phyloP scores from a whole-genome alignment of 352 stramenopile genomes.

The Phytophthora pseudosyringae region DNA sequence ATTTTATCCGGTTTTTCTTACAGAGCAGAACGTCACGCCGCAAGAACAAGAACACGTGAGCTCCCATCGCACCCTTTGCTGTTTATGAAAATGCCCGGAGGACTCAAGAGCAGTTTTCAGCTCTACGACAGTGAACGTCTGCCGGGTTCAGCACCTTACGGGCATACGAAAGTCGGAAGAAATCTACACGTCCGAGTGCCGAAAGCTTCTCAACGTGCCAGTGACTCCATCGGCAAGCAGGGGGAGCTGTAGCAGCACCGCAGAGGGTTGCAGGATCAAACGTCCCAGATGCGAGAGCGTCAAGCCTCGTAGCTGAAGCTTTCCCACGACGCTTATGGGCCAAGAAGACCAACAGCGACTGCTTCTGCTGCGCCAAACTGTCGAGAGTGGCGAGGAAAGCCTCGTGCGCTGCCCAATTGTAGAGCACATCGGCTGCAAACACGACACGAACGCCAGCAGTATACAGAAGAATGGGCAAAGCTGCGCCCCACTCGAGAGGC shows the following conservation, averaged over 20 bases:
- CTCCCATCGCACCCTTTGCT: too few relatives aligned
- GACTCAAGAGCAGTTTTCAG: too few relatives aligned
- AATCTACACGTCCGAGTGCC: slow-evolving; percentile 16
- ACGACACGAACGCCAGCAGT: slow-evolving; percentile 28
- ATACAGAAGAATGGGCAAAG: slow-evolving; percentile 4
- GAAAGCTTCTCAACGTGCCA: slow-evolving; percentile 26
- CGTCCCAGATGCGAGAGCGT: slow-evolving; percentile 25
- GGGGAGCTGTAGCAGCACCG: neutral
- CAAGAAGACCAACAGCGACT: slow-evolving; percentile 36
- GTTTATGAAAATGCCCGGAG: too few relatives aligned
- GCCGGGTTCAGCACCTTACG: too few relatives aligned
- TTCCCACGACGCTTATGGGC: slow-evolving; percentile 63
- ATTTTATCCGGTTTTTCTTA: slow-evolving; percentile 41
- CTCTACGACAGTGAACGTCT: too few relatives aligned
- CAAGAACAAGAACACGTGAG: slow-evolving; percentile 14
- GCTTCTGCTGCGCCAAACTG: neutral
- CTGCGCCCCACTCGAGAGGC: slow-evolving; percentile 45
- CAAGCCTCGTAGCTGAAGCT: slow-evolving; percentile 31
- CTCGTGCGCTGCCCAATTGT: slow-evolving; percentile 64
- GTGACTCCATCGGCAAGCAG: slow-evolving; percentile 32
- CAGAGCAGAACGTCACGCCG: slow-evolving; percentile 17
- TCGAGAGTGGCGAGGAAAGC: slow-evolving; percentile 47
- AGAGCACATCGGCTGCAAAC: slow-evolving; percentile 67
- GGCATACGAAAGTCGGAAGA: slow-evolving; percentile 2
- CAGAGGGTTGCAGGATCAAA: slow-evolving; percentile 8